phyloP scores from a whole-genome alignment of 192 early-diverging fungal species.

The Geranomyces michiganensis region DNA sequence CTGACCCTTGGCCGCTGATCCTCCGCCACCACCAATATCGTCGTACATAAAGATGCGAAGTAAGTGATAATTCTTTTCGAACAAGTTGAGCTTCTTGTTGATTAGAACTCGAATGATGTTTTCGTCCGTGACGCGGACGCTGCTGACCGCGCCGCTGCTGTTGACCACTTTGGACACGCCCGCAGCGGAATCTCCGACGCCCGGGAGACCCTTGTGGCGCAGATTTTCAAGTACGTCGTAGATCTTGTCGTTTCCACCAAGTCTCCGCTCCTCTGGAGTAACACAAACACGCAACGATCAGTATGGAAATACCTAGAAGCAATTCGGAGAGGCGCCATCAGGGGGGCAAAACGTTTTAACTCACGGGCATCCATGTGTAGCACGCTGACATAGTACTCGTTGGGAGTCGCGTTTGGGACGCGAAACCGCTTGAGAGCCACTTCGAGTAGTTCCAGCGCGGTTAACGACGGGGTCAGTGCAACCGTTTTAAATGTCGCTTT shows the following conservation, averaged over 20 bases:
- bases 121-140: constrained; percentile 49
- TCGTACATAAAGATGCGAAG: constrained; percentile 48
- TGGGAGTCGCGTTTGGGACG: constrained; percentile 32
- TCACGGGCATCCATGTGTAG: constrained; percentile 54
- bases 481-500: constrained; percentile 57
- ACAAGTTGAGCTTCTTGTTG: constrained; percentile 54
- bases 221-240: constrained; percentile 44
- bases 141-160: constrained; percentile 15
- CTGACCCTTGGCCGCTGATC: neutral
- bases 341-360: neutral
- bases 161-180: constrained; percentile 25
- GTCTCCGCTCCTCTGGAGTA: constrained; percentile 42
- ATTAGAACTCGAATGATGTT: constrained; percentile 59
- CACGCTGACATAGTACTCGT: constrained; percentile 49
- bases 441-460: constrained; percentile 37
- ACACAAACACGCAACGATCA: too few species aligned
- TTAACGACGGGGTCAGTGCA: constrained; percentile 46
- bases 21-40: neutral
- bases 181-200: constrained; percentile 32
- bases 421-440: constrained; percentile 45
- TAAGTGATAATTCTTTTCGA: constrained; percentile 52
- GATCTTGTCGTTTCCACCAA: constrained; percentile 39
- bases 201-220: constrained; percentile 44
- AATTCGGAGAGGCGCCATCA: neutral
- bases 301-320: constrained; percentile 1